Evolutionary conservation across 176 grass and related monocot species (phyloP).

Genomic region (Pontederia crassipes): DNA sequence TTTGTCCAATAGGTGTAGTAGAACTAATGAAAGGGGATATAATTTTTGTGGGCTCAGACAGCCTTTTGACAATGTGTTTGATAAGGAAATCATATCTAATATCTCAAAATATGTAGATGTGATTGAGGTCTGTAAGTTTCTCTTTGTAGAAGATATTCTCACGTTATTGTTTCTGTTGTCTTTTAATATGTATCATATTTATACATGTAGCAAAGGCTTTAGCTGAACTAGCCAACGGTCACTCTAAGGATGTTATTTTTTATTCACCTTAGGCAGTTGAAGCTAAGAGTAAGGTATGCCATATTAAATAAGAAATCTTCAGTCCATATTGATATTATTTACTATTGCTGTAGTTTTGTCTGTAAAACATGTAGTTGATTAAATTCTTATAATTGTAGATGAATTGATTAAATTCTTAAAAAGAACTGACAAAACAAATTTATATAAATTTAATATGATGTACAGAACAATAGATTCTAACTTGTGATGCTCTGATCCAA

Average conservation of each 20-base stretch:
- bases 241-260: conserved; percentile 69
- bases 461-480: background rate
- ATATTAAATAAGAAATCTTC: background rate
- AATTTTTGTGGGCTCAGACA: conserved; percentile 83
- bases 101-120: conserved; percentile 47
- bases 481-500: conserved; percentile 29
- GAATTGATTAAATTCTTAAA: no score
- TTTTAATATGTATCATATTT: conserved; percentile 12
- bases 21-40: conserved; percentile 74
- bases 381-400: no score
- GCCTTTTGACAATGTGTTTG: conserved; percentile 84
- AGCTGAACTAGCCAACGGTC: conserved; percentile 67
- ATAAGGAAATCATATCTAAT: conserved; percentile 61
- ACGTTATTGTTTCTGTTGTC: background rate
- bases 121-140: conserved; percentile 55
- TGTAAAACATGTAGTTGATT: no score
- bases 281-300: conserved; percentile 54
- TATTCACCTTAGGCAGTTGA: conserved; percentile 92
- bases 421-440: no score
- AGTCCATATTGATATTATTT: conserved; percentile 1
- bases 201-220: conserved; percentile 52
- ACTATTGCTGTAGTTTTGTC: background rate
- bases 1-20: conserved; percentile 38
- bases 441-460: background rate
- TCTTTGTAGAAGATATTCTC: background rate